These are phyloP conservation scores for Chaetomium sp. DNA, from an alignment of 2,329 filamentous ascomycete species.

Conservation along the genomic window DNA sequence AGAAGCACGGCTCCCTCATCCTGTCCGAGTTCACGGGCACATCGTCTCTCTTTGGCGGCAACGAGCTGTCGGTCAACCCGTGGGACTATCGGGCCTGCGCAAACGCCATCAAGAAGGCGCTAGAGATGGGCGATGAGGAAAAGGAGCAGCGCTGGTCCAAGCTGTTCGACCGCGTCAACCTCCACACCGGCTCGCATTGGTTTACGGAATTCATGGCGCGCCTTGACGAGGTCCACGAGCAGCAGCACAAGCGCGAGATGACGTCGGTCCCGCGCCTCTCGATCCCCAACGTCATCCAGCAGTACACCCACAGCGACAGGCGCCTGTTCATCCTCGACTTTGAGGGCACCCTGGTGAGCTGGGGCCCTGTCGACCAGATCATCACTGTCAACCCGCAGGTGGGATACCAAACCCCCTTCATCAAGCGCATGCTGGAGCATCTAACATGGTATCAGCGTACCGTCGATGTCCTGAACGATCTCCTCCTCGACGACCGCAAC, in stretches of 20 bases:
- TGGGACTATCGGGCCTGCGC: conserved; percentile 93
- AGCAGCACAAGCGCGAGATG: conserved; percentile 82
- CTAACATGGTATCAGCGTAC: conserved; percentile 60
- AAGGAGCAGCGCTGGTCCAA: conserved; percentile 73
- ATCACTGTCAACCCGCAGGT: conserved; percentile 78
- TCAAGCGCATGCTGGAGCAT: background rate
- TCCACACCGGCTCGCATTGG: conserved; percentile 86
- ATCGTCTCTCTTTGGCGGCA: conserved; percentile 77
- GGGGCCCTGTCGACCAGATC: conserved; percentile 81
- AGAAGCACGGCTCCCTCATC: conserved; percentile 86
- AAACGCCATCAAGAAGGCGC: conserved; percentile 77
- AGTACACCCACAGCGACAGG: conserved; percentile 66
- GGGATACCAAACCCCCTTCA: conserved; percentile 30
- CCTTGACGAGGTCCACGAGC: conserved; percentile 75
- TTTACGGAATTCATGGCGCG: conserved; percentile 72
- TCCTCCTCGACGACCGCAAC: conserved; percentile 78
- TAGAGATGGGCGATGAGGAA: conserved; percentile 78
- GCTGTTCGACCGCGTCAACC: conserved; percentile 71
- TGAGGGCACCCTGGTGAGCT: conserved; percentile 87
- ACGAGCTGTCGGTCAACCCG: conserved; percentile 85
- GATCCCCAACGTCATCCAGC: conserved; percentile 61
- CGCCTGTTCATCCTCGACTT: conserved; percentile 91
- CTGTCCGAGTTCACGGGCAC: conserved; percentile 95
- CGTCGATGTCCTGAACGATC: conserved; percentile 77
- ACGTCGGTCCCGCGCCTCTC: conserved; percentile 85